Base-by-base conservation (phyloP, 2,329 filamentous ascomycete genomes). In the Albifimbria verrucaria region DNA sequence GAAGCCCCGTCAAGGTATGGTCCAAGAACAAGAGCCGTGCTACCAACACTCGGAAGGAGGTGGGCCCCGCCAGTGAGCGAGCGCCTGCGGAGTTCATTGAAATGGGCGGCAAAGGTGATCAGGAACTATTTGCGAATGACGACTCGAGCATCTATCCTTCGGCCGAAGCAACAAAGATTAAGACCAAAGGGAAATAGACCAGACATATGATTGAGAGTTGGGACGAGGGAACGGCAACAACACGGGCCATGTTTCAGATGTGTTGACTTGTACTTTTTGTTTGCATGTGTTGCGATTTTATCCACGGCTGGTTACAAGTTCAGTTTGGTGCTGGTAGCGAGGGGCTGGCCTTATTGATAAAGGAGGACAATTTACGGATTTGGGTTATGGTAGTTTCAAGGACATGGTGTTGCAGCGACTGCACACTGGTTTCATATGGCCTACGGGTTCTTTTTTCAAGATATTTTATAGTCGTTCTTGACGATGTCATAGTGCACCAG, bases 21-120 rank as follows among this genome's bases (percentile, higher is more conserved):
- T 75, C 84, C 54, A 92, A 92, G 73, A 93, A 92, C 53, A 72
- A 75, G 53, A 68, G 68, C 21, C 66, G 66, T 11, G 59, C 68
- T 25, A 68, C 69, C 43, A 72, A 74, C 57, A 61, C 63, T 17
- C 57, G 62, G 57, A 80, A 79, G 55, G 90, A 96, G 72, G 70
- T 77, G 1, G 80, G 79, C 1, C 92, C 92, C 0, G 82, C 84
- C 23, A 81, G 84, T 26, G 77, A 86, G 55, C 79, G 90, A 52
- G 80, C 83, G 26, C 80, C 90, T 0, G 77, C 81, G 5, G 91
- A 94, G 62, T 97, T 97, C 61, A 87, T 91, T 69, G 82, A 87
- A 56, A 81, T 95, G 76, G 93, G 93, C 39, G 91, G 91, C 17
- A 90, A 89, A 63, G 93, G 92, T 5, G 93, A 97, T 64, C 85